Percentiles rank a stretch among this genome's conserved stretches.
Conservation (phyloP, 2,329 filamentous ascomycete genomes). For the Beauveria pseudobassiana region DNA sequence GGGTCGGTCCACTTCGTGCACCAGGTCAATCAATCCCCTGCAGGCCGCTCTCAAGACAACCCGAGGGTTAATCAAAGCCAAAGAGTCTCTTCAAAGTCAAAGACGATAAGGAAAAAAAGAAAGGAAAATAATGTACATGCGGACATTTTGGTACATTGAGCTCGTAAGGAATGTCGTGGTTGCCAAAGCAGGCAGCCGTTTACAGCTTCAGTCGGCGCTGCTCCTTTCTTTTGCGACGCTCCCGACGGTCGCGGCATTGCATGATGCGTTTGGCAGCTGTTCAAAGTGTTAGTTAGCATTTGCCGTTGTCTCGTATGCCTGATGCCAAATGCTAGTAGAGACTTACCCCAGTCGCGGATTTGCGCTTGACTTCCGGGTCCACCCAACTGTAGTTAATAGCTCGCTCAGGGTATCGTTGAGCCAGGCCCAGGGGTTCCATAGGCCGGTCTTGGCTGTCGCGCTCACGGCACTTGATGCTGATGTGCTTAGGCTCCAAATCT, state of each 20-base stretch:
- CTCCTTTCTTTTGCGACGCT: conserved; percentile 31
- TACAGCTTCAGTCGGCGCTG: conserved; percentile 29
- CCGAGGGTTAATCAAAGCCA: neutral
- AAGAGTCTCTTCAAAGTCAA: neutral
- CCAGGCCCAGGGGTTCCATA: conserved; percentile 29
- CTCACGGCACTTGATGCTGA: conserved; percentile 33
- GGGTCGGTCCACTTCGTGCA: neutral
- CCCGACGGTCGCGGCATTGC: conserved; percentile 30
- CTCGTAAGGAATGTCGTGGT: conserved; percentile 12
- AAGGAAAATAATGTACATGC: conserved; percentile 6
- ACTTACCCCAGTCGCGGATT: conserved; percentile 36
- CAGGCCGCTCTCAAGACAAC: neutral
- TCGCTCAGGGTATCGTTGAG: conserved; percentile 39
- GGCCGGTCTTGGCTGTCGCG: conserved; percentile 29
- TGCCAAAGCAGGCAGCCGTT: conserved; percentile 9
- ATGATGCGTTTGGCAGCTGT: conserved; percentile 27
- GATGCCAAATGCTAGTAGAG: neutral
- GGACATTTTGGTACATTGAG: conserved; percentile 12
- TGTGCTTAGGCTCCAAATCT: conserved; percentile 28
- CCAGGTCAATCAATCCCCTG: neutral
- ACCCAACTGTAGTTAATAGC: conserved; percentile 40
- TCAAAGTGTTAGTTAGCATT: conserved; percentile 14
- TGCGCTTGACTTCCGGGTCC: conserved; percentile 28
- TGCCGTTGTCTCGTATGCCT: neutral
- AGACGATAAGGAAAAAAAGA: neutral